Evolutionary conservation across 1,139 yeast genomes (phyloP).

Genomic region (Scheffersomyces segobiensis): DNA sequence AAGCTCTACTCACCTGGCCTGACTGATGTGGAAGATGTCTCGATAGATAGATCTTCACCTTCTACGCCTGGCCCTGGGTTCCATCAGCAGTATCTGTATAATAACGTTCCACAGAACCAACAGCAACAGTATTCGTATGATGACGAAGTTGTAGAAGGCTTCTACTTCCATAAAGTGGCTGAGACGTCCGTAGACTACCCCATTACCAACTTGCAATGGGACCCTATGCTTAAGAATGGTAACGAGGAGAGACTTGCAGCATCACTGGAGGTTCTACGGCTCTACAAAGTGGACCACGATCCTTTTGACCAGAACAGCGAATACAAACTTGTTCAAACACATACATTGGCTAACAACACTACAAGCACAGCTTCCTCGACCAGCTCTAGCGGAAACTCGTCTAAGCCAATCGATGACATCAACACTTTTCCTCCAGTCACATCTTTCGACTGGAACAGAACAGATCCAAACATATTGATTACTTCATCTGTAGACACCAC

Average conservation of each 20-base stretch:
- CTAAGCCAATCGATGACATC: slow-evolving; percentile 27
- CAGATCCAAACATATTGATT: slow-evolving; percentile 69
- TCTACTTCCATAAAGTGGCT: slow-evolving; percentile 49
- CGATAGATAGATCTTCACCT: slow-evolving; percentile 10
- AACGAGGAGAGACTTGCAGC: slow-evolving; percentile 55
- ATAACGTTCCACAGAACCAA: not conserved
- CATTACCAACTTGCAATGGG: slow-evolving; percentile 72
- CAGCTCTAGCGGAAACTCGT: not conserved
- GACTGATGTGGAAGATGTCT: slow-evolving; percentile 7
- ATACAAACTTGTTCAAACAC: slow-evolving; percentile 39
- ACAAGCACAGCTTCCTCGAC: slow-evolving; percentile 12
- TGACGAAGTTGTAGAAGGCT: slow-evolving; percentile 31
- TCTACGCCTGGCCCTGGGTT: slow-evolving; percentile 4
- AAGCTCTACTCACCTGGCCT: slow-evolving; percentile 7
- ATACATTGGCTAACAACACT: slow-evolving; percentile 42
- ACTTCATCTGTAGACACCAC: slow-evolving; percentile 94
- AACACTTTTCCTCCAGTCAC: slow-evolving; percentile 79
- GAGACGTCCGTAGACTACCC: slow-evolving; percentile 65
- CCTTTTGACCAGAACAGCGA: slow-evolving; percentile 31
- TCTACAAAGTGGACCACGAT: slow-evolving; percentile 53
- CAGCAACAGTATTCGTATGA: slow-evolving; percentile 2
- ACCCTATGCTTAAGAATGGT: slow-evolving; percentile 46
- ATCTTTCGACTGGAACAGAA: slow-evolving; percentile 88
- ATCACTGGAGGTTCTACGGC: slow-evolving; percentile 67
- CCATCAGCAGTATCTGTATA: slow-evolving; percentile 1